These are phyloP conservation scores for Chaetomium sp. DNA, from an alignment of 2,329 filamentous ascomycete species.

Conservation along the genomic window DNA sequence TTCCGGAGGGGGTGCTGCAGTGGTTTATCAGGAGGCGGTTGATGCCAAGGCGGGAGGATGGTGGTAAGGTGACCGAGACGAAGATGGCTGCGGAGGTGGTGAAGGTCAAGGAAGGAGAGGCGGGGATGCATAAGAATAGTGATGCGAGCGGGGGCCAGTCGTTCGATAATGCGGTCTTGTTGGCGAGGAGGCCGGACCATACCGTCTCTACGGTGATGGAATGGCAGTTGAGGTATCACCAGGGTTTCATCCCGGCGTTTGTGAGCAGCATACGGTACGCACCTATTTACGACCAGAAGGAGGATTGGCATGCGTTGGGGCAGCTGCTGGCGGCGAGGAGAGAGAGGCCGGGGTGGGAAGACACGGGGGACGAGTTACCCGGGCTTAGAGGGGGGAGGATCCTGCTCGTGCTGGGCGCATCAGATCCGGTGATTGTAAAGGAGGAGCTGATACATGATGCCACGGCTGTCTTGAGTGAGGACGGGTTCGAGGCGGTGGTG, in stretches of 20 bases:
- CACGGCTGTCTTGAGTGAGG: conserved; percentile 56
- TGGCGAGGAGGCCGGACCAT: conserved; percentile 52
- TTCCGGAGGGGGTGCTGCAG: conserved; percentile 62
- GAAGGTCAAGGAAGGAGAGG: conserved; percentile 28
- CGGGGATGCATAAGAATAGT: conserved; percentile 39
- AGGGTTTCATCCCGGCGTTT: conserved; percentile 70
- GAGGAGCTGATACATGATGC: conserved; percentile 67
- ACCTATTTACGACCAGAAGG: conserved; percentile 66
- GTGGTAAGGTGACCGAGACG: conserved; percentile 36
- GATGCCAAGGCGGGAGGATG: conserved; percentile 44
- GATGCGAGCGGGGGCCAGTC: conserved; percentile 43
- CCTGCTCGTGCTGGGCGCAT: conserved; percentile 65
- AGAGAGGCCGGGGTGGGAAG: conserved; percentile 35
- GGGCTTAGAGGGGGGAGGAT: conserved; percentile 54
- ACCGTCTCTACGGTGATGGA: conserved; percentile 64
- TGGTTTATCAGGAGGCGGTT: conserved; percentile 55
- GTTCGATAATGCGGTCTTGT: conserved; percentile 54
- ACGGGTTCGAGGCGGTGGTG: conserved; percentile 57
- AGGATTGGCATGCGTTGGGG: conserved; percentile 62
- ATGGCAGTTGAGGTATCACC: conserved; percentile 70
- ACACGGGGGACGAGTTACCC: conserved; percentile 37
- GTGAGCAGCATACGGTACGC: conserved; percentile 70
- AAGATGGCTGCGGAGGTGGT: conserved; percentile 46
- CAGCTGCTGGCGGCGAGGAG: conserved; percentile 50
- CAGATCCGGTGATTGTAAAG: conserved; percentile 67